phyloP scores from a whole-genome alignment of 352 stramenopile genomes.

The Phytopythium montanum region DNA sequence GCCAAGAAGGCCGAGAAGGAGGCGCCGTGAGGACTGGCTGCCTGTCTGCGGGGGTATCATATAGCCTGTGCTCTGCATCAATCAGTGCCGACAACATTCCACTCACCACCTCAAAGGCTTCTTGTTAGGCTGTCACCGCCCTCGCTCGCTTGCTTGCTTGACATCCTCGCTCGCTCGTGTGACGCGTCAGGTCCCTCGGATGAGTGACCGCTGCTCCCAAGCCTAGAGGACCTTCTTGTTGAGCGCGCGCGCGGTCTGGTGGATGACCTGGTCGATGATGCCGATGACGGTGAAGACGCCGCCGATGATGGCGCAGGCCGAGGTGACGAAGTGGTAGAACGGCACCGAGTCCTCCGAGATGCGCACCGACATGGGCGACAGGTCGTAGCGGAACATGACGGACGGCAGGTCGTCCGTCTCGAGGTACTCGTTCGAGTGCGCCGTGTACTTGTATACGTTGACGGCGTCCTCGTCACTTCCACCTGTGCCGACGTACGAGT shows the following conservation, averaged over 20 bases:
- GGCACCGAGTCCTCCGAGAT: slow-evolving; percentile 90
- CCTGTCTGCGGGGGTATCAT: background rate
- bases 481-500: slow-evolving; percentile 80
- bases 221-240: slow-evolving; percentile 90
- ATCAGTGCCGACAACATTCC: background rate
- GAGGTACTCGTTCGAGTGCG: slow-evolving; percentile 86
- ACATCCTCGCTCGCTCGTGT: too few species aligned
- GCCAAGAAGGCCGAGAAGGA: slow-evolving; percentile 27
- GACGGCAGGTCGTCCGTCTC: slow-evolving; percentile 83
- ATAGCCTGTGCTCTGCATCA: background rate
- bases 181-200: too few species aligned
- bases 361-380: slow-evolving; percentile 92
- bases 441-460: slow-evolving; percentile 90
- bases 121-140: background rate
- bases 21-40: background rate
- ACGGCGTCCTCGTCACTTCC: slow-evolving; percentile 38
- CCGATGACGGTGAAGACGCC: slow-evolving; percentile 95
- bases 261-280: slow-evolving; percentile 90
- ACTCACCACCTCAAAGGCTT: background rate
- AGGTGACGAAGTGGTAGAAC: slow-evolving; percentile 97
- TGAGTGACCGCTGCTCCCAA: too few species aligned
- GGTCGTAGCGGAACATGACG: slow-evolving; percentile 91
- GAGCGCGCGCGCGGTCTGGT: slow-evolving; percentile 79
- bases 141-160: too few species aligned
- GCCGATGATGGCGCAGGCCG: slow-evolving; percentile 93